Percentiles rank a stretch among this genome's conserved stretches.
Evolutionary conservation across 2,329 filamentous ascomycete genomes (phyloP).

Genomic region (Coleophoma crateriformis): DNA sequence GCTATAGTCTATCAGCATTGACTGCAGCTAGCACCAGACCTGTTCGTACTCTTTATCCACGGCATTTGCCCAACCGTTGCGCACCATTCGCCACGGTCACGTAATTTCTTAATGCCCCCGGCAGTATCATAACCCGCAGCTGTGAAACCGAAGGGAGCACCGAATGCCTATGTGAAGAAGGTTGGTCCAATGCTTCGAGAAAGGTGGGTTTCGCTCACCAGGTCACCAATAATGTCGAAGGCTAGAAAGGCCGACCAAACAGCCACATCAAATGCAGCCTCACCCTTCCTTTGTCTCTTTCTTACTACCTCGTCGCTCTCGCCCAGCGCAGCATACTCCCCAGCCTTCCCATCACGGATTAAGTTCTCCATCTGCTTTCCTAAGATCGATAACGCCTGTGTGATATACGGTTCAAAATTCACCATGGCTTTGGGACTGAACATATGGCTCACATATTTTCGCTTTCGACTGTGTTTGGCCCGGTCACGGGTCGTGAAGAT

Average conservation of each 20-base stretch:
- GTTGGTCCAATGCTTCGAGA: too few relatives aligned
- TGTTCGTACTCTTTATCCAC: background rate
- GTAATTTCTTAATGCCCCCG: background rate
- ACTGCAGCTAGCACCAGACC: background rate
- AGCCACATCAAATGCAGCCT: background rate
- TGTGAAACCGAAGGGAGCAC: background rate
- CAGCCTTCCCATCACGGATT: background rate
- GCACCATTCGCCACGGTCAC: background rate
- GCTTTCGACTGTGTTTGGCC: conserved; percentile 75
- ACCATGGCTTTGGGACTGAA: conserved; percentile 74
- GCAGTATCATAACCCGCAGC: background rate
- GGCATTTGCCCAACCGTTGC: background rate
- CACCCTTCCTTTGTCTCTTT: background rate
- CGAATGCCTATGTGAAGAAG: background rate
- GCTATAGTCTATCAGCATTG: background rate
- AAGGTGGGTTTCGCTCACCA: background rate
- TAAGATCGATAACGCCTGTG: conserved; percentile 32
- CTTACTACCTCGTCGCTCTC: background rate
- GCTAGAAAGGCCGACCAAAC: background rate
- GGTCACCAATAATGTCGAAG: background rate
- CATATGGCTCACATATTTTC: conserved; percentile 80
- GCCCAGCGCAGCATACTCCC: background rate
- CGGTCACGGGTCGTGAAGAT: conserved; percentile 84
- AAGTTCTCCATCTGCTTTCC: background rate
- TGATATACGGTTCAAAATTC: conserved; percentile 85